Evolutionary conservation across 2,329 filamentous ascomycete species (phyloP).

Genomic region (Xylariales sp.): DNA sequence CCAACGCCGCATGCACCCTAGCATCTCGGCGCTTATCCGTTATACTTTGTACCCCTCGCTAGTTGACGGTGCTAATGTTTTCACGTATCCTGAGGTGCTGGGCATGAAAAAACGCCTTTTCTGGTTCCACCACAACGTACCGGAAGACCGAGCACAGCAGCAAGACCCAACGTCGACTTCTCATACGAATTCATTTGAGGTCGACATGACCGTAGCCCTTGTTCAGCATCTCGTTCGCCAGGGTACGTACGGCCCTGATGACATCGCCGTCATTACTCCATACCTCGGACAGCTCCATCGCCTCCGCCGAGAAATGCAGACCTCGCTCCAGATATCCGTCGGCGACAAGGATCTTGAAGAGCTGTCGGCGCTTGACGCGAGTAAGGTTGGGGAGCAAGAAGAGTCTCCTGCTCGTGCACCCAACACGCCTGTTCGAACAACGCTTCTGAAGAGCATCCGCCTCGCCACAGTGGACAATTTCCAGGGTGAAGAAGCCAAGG

Average conservation of each 20-base stretch:
- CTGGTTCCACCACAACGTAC: constrained; percentile 68
- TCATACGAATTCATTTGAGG: constrained; percentile 68
- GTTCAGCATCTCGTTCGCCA: constrained; percentile 75
- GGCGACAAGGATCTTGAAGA: constrained; percentile 71
- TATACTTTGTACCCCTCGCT: constrained; percentile 65
- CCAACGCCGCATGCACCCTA: constrained; percentile 71
- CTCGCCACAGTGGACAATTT: constrained; percentile 80
- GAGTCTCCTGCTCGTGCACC: constrained; percentile 18
- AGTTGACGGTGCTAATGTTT: constrained; percentile 56
- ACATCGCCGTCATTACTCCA: constrained; percentile 78
- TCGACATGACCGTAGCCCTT: constrained; percentile 70
- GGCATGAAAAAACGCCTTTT: constrained; percentile 63
- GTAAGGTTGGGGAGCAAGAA: constrained; percentile 44
- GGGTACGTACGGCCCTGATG: constrained; percentile 66
- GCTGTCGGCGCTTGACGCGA: constrained; percentile 56
- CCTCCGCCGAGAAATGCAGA: constrained; percentile 58
- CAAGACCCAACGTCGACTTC: constrained; percentile 56
- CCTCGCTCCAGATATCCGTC: constrained; percentile 69
- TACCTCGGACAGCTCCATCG: constrained; percentile 69
- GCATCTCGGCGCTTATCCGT: constrained; percentile 65
- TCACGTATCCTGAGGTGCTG: constrained; percentile 56
- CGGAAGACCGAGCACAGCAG: constrained; percentile 42
- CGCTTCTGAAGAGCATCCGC: constrained; percentile 61
- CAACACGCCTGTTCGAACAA: constrained; percentile 51
- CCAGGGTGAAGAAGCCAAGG: constrained; percentile 79